Percentiles rank a stretch among this genome's conserved stretches.
These are phyloP conservation scores for Geotrichum europaeum DNA, from an alignment of 1,139 yeast genomes.

Conservation along the genomic window DNA sequence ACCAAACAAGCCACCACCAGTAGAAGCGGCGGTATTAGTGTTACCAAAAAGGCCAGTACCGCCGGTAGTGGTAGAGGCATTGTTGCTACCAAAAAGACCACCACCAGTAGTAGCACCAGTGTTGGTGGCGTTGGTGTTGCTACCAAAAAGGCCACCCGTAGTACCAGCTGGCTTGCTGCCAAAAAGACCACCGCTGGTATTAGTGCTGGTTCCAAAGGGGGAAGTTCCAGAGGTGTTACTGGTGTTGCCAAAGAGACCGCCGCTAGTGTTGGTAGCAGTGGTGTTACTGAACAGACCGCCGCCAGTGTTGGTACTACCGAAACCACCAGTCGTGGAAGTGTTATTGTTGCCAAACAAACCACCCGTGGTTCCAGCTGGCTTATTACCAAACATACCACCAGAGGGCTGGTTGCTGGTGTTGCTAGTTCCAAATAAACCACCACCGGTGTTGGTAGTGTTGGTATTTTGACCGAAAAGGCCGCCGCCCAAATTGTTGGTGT, in stretches of 20 bases:
- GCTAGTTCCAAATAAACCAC: constrained; percentile 39
- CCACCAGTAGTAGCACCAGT: constrained; percentile 27
- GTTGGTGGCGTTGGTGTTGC: constrained; percentile 22
- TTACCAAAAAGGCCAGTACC: constrained; percentile 9
- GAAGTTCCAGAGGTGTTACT: constrained; percentile 3
- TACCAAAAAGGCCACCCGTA: constrained; percentile 35
- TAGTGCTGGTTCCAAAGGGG: constrained; percentile 18
- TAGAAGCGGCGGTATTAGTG: constrained; percentile 21
- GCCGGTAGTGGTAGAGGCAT: constrained; percentile 16
- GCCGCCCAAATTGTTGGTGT: constrained; percentile 26
- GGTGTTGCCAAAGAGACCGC: constrained; percentile 15
- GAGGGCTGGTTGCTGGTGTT: constrained; percentile 13
- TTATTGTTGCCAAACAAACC: constrained; percentile 22
- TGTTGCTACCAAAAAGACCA: constrained; percentile 29
- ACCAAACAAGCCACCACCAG: constrained; percentile 28
- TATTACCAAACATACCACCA: constrained; percentile 24
- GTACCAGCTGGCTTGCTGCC: constrained; percentile 27
- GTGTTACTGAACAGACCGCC: constrained; percentile 35
- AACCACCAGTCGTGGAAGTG: constrained; percentile 22
- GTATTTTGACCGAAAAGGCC: constrained; percentile 29
- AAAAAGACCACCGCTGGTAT: constrained; percentile 40
- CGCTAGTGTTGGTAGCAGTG: constrained; percentile 17
- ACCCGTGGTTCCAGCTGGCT: constrained; percentile 21
- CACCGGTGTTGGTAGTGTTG: constrained; percentile 24
- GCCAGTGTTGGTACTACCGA: constrained; percentile 21